Evolutionary conservation across 257 asterid genomes (phyloP).

Genomic region (Gentiana macrophylla): DNA sequence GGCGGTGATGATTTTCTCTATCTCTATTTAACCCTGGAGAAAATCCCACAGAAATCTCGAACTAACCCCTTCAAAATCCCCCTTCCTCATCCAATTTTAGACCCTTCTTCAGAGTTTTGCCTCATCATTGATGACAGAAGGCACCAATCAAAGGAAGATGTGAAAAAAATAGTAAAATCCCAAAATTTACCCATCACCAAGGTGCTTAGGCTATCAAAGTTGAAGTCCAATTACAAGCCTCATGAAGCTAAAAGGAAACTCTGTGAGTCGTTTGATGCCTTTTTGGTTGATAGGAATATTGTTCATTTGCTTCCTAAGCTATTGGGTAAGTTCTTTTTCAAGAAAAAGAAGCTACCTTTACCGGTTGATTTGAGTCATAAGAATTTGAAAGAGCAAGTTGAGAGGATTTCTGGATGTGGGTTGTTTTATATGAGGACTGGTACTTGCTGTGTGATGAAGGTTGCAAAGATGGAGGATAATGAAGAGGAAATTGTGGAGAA

Average conservation of each 20-base stretch:
- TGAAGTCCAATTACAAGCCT: constrained; percentile 64
- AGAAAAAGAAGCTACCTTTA: no score
- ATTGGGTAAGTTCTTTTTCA: constrained; percentile 7
- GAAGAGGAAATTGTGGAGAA: constrained; percentile 11
- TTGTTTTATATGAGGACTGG: no score
- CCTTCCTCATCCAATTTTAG: constrained; percentile 43
- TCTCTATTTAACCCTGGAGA: constrained; percentile 64
- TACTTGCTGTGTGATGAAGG: no score
- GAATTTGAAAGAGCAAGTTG: no score
- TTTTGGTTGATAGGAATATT: constrained; percentile 65
- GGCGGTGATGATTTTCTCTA: constrained; percentile 53
- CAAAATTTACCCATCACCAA: constrained; percentile 45
- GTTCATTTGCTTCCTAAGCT: constrained; percentile 80
- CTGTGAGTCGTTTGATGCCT: constrained; percentile 61
- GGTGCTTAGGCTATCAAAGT: constrained; percentile 55
- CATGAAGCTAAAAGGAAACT: constrained; percentile 72
- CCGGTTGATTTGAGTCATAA: no score
- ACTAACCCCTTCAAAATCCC: constrained; percentile 49
- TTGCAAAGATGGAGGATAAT: no score
- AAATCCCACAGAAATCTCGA: constrained; percentile 59
- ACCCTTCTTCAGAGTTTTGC: constrained; percentile 41
- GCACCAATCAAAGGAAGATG: constrained; percentile 44
- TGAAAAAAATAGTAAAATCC: constrained; percentile 25
- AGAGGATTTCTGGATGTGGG: no score
- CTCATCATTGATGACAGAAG: constrained; percentile 65